phyloP scores from a whole-genome alignment of 345 rosid genomes.

The Salix koriyanagi region DNA sequence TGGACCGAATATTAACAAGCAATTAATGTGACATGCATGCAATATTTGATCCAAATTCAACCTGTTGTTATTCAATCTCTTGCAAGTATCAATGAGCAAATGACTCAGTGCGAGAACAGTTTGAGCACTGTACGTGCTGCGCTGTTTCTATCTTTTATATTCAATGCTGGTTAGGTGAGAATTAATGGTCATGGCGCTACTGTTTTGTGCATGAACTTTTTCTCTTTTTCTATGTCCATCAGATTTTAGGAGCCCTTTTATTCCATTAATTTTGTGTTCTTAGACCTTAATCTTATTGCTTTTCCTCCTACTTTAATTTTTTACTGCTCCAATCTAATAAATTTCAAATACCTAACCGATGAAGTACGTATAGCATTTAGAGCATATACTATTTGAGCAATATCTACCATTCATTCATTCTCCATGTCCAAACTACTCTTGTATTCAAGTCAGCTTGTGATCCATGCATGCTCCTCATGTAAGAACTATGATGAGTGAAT shows the following conservation, averaged over 20 bases:
- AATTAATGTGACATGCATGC: not conserved
- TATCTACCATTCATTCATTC: not conserved
- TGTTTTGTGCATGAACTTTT: not conserved
- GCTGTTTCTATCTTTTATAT: conserved; percentile 10
- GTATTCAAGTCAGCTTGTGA: not conserved
- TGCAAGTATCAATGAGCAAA: not conserved
- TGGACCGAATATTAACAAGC: not conserved
- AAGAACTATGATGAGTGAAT: not conserved
- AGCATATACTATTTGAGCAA: not conserved
- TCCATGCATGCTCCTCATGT: not conserved
- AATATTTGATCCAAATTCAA: not conserved
- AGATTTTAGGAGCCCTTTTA: not conserved
- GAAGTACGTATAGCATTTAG: not conserved
- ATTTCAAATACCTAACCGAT: not conserved
- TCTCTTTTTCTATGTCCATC: not conserved
- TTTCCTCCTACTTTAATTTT: not conserved
- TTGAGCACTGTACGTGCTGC: not conserved
- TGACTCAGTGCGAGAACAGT: not conserved
- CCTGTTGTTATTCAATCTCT: not conserved
- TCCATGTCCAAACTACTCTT: conserved; percentile 19
- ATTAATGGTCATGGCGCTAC: conserved; percentile 11
- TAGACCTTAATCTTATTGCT: not conserved
- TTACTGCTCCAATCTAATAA: not conserved
- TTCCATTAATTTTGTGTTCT: not conserved
- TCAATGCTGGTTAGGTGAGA: conserved; percentile 27